These are phyloP conservation scores for Suhomyces coccinellae DNA, from an alignment of 1,139 yeast species.

Conservation along the genomic window DNA sequence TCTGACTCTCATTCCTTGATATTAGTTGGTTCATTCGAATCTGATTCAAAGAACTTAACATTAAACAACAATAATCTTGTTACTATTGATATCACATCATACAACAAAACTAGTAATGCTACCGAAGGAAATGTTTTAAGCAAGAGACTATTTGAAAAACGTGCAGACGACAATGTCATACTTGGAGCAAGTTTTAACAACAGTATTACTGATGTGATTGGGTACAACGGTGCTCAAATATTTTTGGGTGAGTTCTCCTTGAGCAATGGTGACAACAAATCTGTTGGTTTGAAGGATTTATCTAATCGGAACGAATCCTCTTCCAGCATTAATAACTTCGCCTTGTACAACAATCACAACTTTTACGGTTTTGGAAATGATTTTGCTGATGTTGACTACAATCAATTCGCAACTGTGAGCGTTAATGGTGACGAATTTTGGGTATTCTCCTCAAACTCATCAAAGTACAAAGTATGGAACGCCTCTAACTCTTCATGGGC, in stretches of 20 bases:
- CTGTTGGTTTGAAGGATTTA: conserved; percentile 28
- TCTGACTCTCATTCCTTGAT: conserved; percentile 28
- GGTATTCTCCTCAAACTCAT: conserved; percentile 30
- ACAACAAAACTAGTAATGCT: conserved; percentile 36
- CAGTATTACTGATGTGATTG: conserved; percentile 27
- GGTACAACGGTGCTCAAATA: conserved; percentile 24
- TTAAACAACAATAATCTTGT: conserved; percentile 32
- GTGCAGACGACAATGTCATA: conserved; percentile 24
- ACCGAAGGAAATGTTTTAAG: conserved; percentile 19
- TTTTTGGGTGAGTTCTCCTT: conserved; percentile 38
- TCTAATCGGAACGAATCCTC: conserved; percentile 31
- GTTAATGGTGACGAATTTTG: conserved; percentile 38
- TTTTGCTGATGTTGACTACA: conserved; percentile 23
- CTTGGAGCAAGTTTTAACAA: conserved; percentile 36
- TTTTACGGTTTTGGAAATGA: conserved; percentile 46
- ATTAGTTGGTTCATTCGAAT: conserved; percentile 51
- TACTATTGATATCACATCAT: conserved; percentile 28
- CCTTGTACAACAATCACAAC: conserved; percentile 25
- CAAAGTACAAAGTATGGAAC: conserved; percentile 40
- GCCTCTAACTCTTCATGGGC: conserved; percentile 35
- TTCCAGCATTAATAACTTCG: conserved; percentile 36
- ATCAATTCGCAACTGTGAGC: conserved; percentile 37
- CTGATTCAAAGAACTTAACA: conserved; percentile 33
- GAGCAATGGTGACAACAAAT: conserved; percentile 19
- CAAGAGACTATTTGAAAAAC: conserved; percentile 16